A percentile compares a stretch with the other conserved stretches of the same genome.
phyloP scores from a whole-genome alignment of 148 eudicot species.

The Agrostemma githago region DNA sequence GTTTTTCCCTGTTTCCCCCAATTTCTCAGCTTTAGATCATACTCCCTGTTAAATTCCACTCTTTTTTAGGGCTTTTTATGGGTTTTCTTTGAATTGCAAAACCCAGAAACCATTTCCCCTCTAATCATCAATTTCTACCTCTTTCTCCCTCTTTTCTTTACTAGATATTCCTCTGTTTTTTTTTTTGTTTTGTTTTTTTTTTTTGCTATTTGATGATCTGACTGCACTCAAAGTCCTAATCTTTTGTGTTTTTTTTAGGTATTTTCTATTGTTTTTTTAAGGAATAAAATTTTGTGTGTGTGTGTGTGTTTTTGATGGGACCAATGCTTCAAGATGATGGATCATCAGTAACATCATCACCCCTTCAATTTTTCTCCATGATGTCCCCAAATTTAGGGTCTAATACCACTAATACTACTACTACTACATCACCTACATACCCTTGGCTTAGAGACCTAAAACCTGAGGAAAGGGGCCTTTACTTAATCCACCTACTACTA shows the following conservation, averaged over 20 bases:
- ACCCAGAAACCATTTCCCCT: conserved; percentile 35
- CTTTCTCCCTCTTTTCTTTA: conserved; percentile 13
- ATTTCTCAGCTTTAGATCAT: no score
- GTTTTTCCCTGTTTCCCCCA: no score
- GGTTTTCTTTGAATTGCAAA: conserved; percentile 51
- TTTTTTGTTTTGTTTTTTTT: neutral
- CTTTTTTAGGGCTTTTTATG: conserved; percentile 24
- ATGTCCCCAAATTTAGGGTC: conserved; percentile 65
- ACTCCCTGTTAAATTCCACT: no score
- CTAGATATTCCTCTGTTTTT: conserved; percentile 27
- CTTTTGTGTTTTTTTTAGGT: neutral
- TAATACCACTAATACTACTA: no score
- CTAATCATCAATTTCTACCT: conserved; percentile 3
- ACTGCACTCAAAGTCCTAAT: neutral
- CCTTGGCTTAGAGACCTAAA: conserved; percentile 85
- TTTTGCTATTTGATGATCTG: neutral
- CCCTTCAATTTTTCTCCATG: conserved; percentile 56
- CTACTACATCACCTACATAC: conserved; percentile 25
- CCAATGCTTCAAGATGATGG: conserved; percentile 90
- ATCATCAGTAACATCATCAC: conserved; percentile 78
- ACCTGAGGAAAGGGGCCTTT: conserved; percentile 87
- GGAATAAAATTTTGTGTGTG: conserved; percentile 6
- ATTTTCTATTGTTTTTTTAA: neutral
- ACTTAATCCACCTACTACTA: conserved; percentile 75
- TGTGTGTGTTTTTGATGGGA: conserved; percentile 15